phyloP scores from a whole-genome alignment of 306 rosid species.

The Pueraria montana region DNA sequence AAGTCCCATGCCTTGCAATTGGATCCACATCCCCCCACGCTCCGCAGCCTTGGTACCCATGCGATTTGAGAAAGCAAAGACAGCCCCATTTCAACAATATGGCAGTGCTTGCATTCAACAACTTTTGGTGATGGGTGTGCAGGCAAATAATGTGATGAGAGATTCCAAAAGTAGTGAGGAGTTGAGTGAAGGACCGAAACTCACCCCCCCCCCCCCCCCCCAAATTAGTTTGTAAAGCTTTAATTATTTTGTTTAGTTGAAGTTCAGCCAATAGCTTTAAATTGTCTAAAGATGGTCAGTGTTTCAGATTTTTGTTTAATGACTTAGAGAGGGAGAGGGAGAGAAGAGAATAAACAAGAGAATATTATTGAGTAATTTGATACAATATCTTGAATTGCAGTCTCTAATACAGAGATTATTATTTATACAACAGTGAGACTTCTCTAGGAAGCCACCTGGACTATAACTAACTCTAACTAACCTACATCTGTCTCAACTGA shows the following conservation, averaged over 20 bases:
- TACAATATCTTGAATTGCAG: not conserved
- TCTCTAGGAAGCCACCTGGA: not conserved
- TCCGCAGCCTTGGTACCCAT: too few relatives aligned
- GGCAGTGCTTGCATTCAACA: too few relatives aligned
- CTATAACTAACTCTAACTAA: not conserved
- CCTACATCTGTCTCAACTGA: not conserved
- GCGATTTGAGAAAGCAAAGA: too few relatives aligned
- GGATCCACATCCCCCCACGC: too few relatives aligned
- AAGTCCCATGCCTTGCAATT: too few relatives aligned
- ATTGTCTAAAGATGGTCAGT: not conserved
- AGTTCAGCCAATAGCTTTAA: not conserved
- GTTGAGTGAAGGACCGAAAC: too few relatives aligned
- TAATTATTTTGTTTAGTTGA: not conserved
- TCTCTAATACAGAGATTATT: not conserved
- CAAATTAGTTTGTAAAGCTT: too few relatives aligned
- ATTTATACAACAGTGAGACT: not conserved
- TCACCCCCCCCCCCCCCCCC: too few relatives aligned
- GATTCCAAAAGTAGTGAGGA: too few relatives aligned
- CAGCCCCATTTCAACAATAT: too few relatives aligned
- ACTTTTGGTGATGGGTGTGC: too few relatives aligned
- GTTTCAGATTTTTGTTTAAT: not conserved
- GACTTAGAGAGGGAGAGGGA: not conserved
- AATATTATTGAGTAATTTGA: not conserved
- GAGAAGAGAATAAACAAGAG: not conserved
- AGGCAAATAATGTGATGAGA: too few relatives aligned